Evolutionary conservation across 2,329 filamentous ascomycete species (phyloP).

Genomic region (Cercospora zeina): DNA sequence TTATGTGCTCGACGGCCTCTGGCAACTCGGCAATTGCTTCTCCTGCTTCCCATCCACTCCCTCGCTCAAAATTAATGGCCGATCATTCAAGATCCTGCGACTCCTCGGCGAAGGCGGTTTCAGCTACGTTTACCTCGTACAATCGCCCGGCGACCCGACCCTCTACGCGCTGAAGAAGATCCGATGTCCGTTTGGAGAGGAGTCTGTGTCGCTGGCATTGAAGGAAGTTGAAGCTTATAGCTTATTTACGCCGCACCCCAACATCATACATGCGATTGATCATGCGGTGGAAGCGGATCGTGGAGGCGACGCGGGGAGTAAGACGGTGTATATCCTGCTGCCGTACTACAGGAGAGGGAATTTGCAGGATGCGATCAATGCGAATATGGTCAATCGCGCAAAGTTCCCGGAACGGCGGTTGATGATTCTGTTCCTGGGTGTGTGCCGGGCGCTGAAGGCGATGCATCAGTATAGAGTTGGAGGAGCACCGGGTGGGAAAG

Average conservation of each 20-base stretch:
- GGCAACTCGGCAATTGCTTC: conserved; percentile 90
- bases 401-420: conserved; percentile 83
- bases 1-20: conserved; percentile 82
- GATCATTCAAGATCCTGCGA: conserved; percentile 93
- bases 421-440: conserved; percentile 87
- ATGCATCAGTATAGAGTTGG: conserved; percentile 87
- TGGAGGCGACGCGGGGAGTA: conserved; percentile 62
- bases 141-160: conserved; percentile 79
- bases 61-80: conserved; percentile 89
- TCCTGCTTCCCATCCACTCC: conserved; percentile 95
- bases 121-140: conserved; percentile 97
- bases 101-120: conserved; percentile 97
- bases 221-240: conserved; percentile 97
- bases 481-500: conserved; percentile 54
- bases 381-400: conserved; percentile 93
- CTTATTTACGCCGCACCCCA: conserved; percentile 77
- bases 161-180: conserved; percentile 98
- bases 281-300: conserved; percentile 76
- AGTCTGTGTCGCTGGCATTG: conserved; percentile 91
- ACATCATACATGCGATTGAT: conserved; percentile 85
- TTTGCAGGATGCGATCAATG: conserved; percentile 97
- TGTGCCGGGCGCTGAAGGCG: conserved; percentile 79
- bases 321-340: conserved; percentile 94
- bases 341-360: conserved; percentile 96
- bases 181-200: conserved; percentile 93